Evolutionary conservation across 2,329 filamentous ascomycete genomes (phyloP).

Genomic region (Aaosphaeria arxii): DNA sequence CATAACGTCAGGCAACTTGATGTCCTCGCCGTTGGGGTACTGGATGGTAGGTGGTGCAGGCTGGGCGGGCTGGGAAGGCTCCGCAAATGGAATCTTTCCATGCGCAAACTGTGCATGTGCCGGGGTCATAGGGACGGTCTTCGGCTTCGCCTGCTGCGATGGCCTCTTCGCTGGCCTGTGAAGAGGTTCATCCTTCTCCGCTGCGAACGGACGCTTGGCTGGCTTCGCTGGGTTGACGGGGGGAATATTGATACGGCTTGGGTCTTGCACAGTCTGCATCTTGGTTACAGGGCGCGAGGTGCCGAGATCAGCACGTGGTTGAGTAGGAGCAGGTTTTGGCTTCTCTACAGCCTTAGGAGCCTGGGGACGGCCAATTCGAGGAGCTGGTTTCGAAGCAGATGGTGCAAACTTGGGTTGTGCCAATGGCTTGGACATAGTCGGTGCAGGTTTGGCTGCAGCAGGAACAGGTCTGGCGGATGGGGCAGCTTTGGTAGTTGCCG

Average conservation of each 20-base stretch:
- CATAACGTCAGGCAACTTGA: conserved; percentile 90
- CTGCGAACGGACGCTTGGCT: conserved; percentile 71
- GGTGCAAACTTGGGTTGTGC: conserved; percentile 23
- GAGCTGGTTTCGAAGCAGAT: conserved; percentile 20
- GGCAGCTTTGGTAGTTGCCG: conserved; percentile 28
- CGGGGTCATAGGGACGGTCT: conserved; percentile 36
- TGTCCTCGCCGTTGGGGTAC: conserved; percentile 84
- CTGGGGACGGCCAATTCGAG: conserved; percentile 19
- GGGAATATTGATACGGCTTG: conserved; percentile 49
- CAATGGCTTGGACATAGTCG: conserved; percentile 23
- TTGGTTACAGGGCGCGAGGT: conserved; percentile 56
- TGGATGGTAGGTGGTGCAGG: conserved; percentile 74
- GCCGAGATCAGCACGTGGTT: conserved; percentile 48
- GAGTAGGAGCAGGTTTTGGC: conserved; percentile 41
- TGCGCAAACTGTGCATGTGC: conserved; percentile 74
- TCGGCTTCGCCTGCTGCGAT: conserved; percentile 45
- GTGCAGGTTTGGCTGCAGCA: conserved; percentile 55
- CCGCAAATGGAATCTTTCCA: conserved; percentile 84
- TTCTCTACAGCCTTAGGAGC: conserved; percentile 70
- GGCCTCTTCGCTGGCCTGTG: conserved; percentile 38
- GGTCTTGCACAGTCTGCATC: conserved; percentile 61
- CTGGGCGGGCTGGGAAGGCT: conserved; percentile 52
- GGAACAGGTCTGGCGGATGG: conserved; percentile 28
- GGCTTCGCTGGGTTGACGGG: conserved; percentile 67
- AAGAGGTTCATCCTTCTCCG: conserved; percentile 64